Evolutionary conservation across 2,329 filamentous ascomycete species (phyloP).

Genomic region (Fusarium graminum): DNA sequence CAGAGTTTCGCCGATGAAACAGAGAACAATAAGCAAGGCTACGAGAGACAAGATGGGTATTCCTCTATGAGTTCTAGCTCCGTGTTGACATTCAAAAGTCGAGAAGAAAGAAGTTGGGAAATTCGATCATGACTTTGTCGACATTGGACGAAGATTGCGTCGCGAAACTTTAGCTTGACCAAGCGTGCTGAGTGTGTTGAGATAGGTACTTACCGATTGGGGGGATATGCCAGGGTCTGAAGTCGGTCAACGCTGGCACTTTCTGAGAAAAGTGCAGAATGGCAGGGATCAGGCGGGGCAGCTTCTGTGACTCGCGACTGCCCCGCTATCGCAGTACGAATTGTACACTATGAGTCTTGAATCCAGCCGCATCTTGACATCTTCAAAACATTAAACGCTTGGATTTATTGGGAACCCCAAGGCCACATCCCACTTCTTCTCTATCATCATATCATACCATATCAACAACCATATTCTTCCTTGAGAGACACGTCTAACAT

Average conservation of each 20-base stretch:
- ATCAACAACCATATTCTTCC: background rate
- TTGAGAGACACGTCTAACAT: slow-evolving; percentile 5
- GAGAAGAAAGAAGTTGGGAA: background rate
- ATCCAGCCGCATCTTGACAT: slow-evolving; percentile 36
- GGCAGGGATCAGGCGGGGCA: slow-evolving; percentile 51
- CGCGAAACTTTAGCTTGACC: slow-evolving; percentile 16
- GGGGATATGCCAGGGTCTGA: slow-evolving; percentile 1
- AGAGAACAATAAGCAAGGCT: background rate
- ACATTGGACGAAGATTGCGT: slow-evolving; percentile 5
- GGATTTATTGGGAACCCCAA: slow-evolving; percentile 34
- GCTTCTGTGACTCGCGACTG: slow-evolving; percentile 30
- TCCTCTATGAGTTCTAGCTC: background rate
- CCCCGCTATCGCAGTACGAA: slow-evolving; percentile 46
- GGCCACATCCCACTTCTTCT: background rate
- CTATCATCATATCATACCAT: background rate
- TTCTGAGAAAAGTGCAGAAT: slow-evolving; percentile 28
- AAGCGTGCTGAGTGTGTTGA: background rate
- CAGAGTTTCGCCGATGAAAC: background rate
- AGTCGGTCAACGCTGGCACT: slow-evolving; percentile 50
- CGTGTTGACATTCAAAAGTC: background rate
- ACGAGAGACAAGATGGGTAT: background rate
- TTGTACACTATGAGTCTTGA: slow-evolving; percentile 34
- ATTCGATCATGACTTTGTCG: slow-evolving; percentile 15
- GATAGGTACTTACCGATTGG: slow-evolving; percentile 35
- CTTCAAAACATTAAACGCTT: slow-evolving; percentile 23